Evolutionary conservation across 1,284 basidiomycete species (phyloP), one percentile per base, ranked within the genome.

Genomic region (Apiotrichum brassicae): DNA sequence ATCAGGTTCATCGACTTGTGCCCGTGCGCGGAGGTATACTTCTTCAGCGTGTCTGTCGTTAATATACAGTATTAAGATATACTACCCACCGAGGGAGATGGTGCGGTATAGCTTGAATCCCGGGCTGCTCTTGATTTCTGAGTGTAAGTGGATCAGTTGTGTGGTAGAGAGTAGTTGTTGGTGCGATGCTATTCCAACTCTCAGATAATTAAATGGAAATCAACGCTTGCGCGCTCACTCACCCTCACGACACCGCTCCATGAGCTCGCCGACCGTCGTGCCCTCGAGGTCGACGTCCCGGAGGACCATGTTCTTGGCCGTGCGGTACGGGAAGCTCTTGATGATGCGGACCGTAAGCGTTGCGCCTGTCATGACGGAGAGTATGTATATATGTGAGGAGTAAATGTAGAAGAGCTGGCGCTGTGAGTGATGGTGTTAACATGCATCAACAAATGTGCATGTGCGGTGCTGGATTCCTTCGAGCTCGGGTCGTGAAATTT

Each of bases 1-100:
- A 95, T 94, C 26, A 95, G 78, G 74, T 95, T 94, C 25, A 85
- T 86, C 1, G 91, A 92, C 90, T 98, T 98, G 51, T 91, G 79
- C 11, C 92, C 91, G 66, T 97, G 94, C 1, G 94, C 94, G 62
- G 84, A 83, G 0, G 89, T 90, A 71, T 98, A 98, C 14, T 95
- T 75, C 68, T 98, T 98, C 54, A 98, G 61, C 11, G 92, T 95
- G 73, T 97, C 92, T 87, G 49, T n/a, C n/a, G n/a, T n/a, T n/a
- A n/a, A n/a, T n/a, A n/a, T n/a, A n/a, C n/a, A n/a, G n/a, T n/a
- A n/a, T n/a, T n/a, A n/a, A n/a, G n/a, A 19, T 30, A 11, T 19
- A 14, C 16, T 16, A 44, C 47, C 9, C 42, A 86, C 89, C 86
- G 57, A 92, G 74, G 23, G 75, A 66, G 35, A 81, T 77, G 49